These are phyloP conservation scores for Parafenestella ontariensis DNA, from an alignment of 2,329 filamentous ascomycete genomes.

Conservation along the genomic window DNA sequence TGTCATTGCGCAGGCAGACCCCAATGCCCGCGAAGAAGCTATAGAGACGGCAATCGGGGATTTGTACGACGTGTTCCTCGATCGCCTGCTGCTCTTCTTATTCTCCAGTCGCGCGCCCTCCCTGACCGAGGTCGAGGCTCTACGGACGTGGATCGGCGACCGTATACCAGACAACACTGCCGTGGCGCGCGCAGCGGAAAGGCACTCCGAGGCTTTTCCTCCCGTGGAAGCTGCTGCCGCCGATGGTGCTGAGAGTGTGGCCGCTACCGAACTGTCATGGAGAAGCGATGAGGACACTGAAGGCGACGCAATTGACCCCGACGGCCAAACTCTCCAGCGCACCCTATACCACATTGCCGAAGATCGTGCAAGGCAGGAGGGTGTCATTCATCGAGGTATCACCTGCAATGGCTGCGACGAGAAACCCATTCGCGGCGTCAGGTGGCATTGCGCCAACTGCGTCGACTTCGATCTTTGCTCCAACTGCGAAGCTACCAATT, in stretches of 20 bases:
- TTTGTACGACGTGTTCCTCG: slow-evolving; percentile 41
- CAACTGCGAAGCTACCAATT: slow-evolving; percentile 78
- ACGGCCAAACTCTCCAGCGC: slow-evolving; percentile 81
- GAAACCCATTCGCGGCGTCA: slow-evolving; percentile 87
- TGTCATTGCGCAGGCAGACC: slow-evolving; percentile 25
- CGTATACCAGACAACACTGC: slow-evolving; percentile 20
- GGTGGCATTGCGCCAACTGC: slow-evolving; percentile 95
- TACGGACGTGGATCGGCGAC: slow-evolving; percentile 26
- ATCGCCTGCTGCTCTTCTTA: slow-evolving; percentile 32
- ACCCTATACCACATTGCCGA: slow-evolving; percentile 92
- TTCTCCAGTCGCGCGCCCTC: slow-evolving; percentile 30
- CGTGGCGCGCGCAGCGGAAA: slow-evolving; percentile 28
- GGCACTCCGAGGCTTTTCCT: slow-evolving; percentile 27
- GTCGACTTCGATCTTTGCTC: slow-evolving; percentile 96
- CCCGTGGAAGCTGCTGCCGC: slow-evolving; percentile 6
- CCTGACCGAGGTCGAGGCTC: slow-evolving; percentile 23
- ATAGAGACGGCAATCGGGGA: slow-evolving; percentile 29
- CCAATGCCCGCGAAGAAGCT: slow-evolving; percentile 24
- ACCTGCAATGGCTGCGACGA: slow-evolving; percentile 89
- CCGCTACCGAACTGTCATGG: slow-evolving; percentile 41
- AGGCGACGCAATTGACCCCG: slow-evolving; percentile 50
- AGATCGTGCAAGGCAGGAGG: slow-evolving; percentile 79
- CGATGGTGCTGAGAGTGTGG: slow-evolving; percentile 39
- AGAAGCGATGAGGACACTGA: slow-evolving; percentile 46
- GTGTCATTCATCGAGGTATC: slow-evolving; percentile 88